Evolutionary conservation across 331 rosid species (phyloP).

Genomic region (Phaseolus coccineus): DNA sequence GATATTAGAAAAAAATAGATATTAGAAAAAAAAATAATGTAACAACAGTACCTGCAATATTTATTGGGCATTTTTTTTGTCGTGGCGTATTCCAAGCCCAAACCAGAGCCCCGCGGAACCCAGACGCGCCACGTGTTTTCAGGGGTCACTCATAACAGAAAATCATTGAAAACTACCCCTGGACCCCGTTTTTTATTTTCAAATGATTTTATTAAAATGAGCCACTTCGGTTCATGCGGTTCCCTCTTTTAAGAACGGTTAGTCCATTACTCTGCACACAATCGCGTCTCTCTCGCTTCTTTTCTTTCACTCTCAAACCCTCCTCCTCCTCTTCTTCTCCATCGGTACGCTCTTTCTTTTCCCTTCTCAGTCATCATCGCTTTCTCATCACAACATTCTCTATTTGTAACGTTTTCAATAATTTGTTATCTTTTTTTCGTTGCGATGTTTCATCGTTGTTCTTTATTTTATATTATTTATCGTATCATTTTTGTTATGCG

Average conservation of each 20-base stretch:
- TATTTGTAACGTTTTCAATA: not conserved
- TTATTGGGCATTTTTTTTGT: not conserved
- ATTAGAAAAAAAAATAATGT: too few species aligned
- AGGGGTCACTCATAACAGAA: not conserved
- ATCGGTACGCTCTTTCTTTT: constrained; percentile 27
- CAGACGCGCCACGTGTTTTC: not conserved
- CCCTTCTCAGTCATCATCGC: not conserved
- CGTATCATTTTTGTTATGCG: not conserved
- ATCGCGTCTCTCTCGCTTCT: constrained; percentile 1
- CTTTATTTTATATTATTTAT: not conserved
- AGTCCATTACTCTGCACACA: not conserved
- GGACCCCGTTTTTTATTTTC: not conserved
- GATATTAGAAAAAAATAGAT: too few species aligned
- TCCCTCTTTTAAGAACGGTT: constrained; percentile 3
- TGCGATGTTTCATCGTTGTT: not conserved
- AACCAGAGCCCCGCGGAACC: not conserved
- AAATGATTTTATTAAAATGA: not conserved
- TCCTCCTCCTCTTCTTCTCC: not conserved
- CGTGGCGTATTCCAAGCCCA: not conserved
- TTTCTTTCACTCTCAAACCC: constrained; percentile 22
- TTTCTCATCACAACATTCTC: not conserved
- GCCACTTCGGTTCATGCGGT: not conserved
- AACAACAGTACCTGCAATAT: not conserved
- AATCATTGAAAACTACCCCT: not conserved
- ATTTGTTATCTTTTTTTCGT: not conserved